Base-by-base conservation (phyloP, 768 basidiomycete species). In the Mycena crocata region DNA sequence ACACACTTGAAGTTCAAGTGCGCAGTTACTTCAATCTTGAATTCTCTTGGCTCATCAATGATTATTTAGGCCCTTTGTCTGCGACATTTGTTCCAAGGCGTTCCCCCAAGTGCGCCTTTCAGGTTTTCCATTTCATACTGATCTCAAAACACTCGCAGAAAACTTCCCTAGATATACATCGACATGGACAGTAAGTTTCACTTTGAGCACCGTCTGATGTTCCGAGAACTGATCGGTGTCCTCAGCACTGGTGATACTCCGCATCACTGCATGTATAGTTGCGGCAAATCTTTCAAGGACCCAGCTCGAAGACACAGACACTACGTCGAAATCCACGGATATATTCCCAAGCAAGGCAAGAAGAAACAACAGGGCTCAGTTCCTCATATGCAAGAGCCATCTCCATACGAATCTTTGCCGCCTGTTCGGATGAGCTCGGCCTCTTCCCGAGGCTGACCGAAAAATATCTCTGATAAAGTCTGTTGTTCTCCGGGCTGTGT, bases 241-340 rank as follows among this genome's bases (percentile, higher is more conserved):
- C n/a, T 46, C 57, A 91, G 90, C 65, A 90, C 89, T 46, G 86
- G 87, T 9, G 82, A 83, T 19, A 82, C 81, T 23, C 88, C 89
- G 17, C 86, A 88, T 58, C 78, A 81, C 60, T 87, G 87, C 72
- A 83, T 79, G 24, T 87, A 78, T 62, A 62, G 73, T 32, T 91
- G 90, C 66, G 82, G 79, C 14, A 80, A 82, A 68, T 75, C 77
- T 17, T 91, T 90, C 80, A 89, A 86, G 57, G 90, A 91, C 70
- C 89, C 89, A 21, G 89, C 90, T 5, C 82, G 89, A 57, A 79
- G 89, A 46, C 88, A 89, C 68, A 80, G 87, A 39, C 90, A 90
- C 74, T 85, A 87, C 77, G 81, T 84, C 23, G 79, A 83, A 14
- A 77, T 73, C 23, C 89, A 90, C 68, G 81, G 82, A 24, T 87